Evolutionary conservation across 116 monocot genomes (phyloP).

Genomic region (Posidonia oceanica): DNA sequence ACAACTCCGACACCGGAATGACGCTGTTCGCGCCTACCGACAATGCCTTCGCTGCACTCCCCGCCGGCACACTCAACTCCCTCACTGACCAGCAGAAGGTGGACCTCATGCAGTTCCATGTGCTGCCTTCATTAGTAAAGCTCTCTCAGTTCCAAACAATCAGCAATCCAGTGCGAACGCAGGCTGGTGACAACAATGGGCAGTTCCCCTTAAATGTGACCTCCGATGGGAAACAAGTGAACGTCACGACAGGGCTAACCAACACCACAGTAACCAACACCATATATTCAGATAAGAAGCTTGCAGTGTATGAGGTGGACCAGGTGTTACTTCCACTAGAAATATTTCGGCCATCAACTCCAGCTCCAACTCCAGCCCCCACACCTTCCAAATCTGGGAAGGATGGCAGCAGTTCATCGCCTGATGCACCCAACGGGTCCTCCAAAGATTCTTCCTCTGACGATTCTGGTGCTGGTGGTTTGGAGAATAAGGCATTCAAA

Average conservation of each 20-base stretch:
- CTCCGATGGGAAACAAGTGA: conserved; percentile 47
- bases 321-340: conserved; percentile 59
- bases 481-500: background rate
- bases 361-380: conserved; percentile 33
- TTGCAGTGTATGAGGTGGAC: conserved; percentile 73
- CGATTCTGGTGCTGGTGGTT: conserved; percentile 1
- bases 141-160: conserved; percentile 57
- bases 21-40: conserved; percentile 85
- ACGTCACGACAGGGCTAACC: conserved; percentile 68
- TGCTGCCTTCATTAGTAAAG: conserved; percentile 34
- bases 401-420: conserved; percentile 11
- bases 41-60: conserved; percentile 63
- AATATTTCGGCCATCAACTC: conserved; percentile 38
- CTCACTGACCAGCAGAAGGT: conserved; percentile 79
- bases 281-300: conserved; percentile 37
- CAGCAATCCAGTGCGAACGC: conserved; percentile 87
- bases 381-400: conserved; percentile 19
- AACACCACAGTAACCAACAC: conserved; percentile 59
- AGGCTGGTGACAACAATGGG: conserved; percentile 56
- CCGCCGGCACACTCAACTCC: conserved; percentile 77
- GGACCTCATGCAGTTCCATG: conserved; percentile 65
- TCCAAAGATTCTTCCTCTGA: conserved; percentile 18
- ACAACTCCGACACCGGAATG: conserved; percentile 48
- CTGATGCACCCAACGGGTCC: conserved; percentile 23
- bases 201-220: conserved; percentile 69